Percentiles rank a stretch among this genome's conserved stretches.
phyloP scores from a whole-genome alignment of 768 basidiomycete species.

The Calocybe gangraenosa region DNA sequence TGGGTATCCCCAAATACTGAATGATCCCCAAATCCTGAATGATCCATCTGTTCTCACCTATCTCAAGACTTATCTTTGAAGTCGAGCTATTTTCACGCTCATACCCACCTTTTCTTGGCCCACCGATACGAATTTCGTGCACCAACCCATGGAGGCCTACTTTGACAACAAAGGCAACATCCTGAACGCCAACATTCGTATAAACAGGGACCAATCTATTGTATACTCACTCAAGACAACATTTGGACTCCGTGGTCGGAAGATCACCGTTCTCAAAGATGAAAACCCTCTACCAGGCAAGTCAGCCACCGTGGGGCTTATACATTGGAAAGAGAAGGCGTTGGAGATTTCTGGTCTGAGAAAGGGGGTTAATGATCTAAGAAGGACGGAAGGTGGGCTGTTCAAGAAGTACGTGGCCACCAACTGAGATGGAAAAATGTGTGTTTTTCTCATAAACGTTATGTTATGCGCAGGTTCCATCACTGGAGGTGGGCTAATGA shows the following conservation, averaged over 20 bases:
- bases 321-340: constrained; percentile 47
- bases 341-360: constrained; percentile 41
- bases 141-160: constrained; percentile 51
- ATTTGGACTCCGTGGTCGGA: constrained; percentile 38
- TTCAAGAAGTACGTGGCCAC: constrained; percentile 27
- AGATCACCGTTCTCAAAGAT: constrained; percentile 41
- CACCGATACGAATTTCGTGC: too few relatives aligned
- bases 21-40: too few relatives aligned
- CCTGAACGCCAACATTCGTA: constrained; percentile 38
- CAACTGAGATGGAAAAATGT: background rate
- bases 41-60: background rate
- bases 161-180: constrained; percentile 51
- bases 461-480: constrained; percentile 24
- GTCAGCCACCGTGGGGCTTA: constrained; percentile 36
- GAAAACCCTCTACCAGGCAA: constrained; percentile 38
- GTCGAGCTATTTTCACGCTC: background rate
- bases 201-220: constrained; percentile 39
- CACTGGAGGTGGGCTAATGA: constrained; percentile 43
- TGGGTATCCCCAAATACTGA: too few relatives aligned
- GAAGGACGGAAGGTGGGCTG: constrained; percentile 33
- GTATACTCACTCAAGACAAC: constrained; percentile 42
- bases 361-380: constrained; percentile 36
- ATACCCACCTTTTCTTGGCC: background rate
- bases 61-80: constrained; percentile 1
- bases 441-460: background rate